A percentile compares a stretch with the other conserved stretches of the same genome.
These are phyloP conservation scores for Cylindrodendrum hubeiense DNA, from an alignment of 2,329 filamentous ascomycete species.

Conservation along the genomic window DNA sequence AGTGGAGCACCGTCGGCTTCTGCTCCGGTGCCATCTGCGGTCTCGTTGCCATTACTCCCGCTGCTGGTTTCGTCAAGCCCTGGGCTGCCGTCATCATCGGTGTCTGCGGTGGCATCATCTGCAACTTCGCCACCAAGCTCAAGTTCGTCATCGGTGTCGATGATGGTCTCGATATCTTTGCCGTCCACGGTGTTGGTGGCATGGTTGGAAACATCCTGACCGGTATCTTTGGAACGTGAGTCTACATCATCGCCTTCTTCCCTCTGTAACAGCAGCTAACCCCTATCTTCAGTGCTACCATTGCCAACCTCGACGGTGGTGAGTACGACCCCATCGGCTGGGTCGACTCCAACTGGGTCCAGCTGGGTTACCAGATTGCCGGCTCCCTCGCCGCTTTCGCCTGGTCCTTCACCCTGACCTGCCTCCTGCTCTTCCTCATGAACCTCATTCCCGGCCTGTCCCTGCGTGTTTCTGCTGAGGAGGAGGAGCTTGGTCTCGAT, in stretches of 20 bases:
- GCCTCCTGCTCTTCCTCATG: constrained; percentile 77
- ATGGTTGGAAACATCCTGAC: constrained; percentile 85
- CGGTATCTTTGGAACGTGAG: constrained; percentile 79
- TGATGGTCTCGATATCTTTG: constrained; percentile 91
- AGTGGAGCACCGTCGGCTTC: constrained; percentile 95
- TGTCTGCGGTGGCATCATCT: constrained; percentile 71
- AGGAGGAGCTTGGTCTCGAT: constrained; percentile 78
- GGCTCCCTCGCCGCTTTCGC: constrained; percentile 73
- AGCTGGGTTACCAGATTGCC: constrained; percentile 78
- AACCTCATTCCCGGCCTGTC: constrained; percentile 79
- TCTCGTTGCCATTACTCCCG: constrained; percentile 88
- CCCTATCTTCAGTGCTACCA: constrained; percentile 66
- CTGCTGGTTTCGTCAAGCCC: constrained; percentile 82
- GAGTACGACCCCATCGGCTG: constrained; percentile 72
- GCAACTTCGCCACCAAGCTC: constrained; percentile 91
- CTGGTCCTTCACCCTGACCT: constrained; percentile 77
- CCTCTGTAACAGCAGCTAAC: constrained; percentile 33
- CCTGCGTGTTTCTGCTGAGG: constrained; percentile 74
- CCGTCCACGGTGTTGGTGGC: constrained; percentile 87
- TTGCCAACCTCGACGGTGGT: constrained; percentile 79
- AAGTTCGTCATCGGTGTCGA: constrained; percentile 81
- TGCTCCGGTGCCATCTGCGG: constrained; percentile 90
- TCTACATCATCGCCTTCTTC: constrained; percentile 27
- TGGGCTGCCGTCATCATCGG: constrained; percentile 72
- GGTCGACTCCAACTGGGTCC: constrained; percentile 78